Evolutionary conservation across 768 basidiomycete genomes (phyloP).

Genomic region (Termitomyces sp.): DNA sequence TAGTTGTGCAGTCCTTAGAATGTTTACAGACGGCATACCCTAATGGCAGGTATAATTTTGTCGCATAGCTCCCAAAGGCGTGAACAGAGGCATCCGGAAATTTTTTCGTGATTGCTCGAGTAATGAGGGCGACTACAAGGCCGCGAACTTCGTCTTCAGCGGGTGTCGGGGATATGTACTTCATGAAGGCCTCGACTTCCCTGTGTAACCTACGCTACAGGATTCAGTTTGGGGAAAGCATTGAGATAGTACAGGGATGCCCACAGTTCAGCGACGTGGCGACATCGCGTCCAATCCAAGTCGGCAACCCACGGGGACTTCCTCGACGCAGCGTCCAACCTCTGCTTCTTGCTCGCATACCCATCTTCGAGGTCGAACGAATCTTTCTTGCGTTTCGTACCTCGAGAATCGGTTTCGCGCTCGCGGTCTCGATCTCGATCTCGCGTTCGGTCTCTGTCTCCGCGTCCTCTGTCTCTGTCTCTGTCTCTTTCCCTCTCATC

Average conservation of each 20-base stretch:
- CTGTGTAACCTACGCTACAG: conserved; percentile 61
- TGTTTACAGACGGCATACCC: conserved; percentile 54
- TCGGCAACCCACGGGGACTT: conserved; percentile 67
- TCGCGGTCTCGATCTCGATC: conserved; percentile 14
- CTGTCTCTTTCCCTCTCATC: background rate
- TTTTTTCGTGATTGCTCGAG: conserved; percentile 49
- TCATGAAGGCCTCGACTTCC: conserved; percentile 81
- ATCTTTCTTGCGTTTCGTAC: conserved; percentile 36
- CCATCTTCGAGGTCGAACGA: conserved; percentile 40
- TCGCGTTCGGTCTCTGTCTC: background rate
- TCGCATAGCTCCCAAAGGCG: conserved; percentile 92
- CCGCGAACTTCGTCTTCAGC: conserved; percentile 83
- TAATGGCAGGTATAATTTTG: conserved; percentile 86
- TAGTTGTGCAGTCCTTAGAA: background rate
- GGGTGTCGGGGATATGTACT: conserved; percentile 83
- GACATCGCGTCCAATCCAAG: conserved; percentile 69
- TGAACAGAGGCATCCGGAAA: conserved; percentile 79
- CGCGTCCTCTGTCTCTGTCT: background rate
- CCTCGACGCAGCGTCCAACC: conserved; percentile 44
- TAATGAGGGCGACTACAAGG: conserved; percentile 65
- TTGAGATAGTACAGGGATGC: conserved; percentile 21
- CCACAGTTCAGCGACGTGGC: conserved; percentile 81
- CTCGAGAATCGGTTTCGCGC: conserved; percentile 10
- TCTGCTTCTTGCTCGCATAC: conserved; percentile 48
- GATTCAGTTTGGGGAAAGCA: background rate